Conservation (phyloP, 2,329 filamentous ascomycete genomes). For the Clarireedia sp. region DNA sequence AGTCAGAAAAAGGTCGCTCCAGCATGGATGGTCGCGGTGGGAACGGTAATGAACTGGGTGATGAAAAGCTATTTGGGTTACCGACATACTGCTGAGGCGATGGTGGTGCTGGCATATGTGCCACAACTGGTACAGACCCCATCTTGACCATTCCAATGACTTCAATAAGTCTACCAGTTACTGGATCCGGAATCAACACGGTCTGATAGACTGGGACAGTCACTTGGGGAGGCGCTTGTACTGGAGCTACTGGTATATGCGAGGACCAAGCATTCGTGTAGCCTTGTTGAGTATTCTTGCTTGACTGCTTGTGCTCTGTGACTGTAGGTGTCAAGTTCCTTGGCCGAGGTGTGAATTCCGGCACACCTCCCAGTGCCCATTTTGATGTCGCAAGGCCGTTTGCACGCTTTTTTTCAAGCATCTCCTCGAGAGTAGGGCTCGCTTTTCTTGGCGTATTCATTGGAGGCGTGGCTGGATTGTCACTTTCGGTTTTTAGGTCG, state of each 20-base stretch:
- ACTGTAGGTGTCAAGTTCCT: not conserved
- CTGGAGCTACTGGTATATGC: not conserved
- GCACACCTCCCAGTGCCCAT: not conserved
- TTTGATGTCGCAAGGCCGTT: slow-evolving; percentile 2
- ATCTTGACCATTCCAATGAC: slow-evolving; percentile 10
- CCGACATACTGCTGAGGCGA: not conserved
- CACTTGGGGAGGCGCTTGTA: not conserved
- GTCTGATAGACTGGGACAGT: not conserved
- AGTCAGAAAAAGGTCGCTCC: not conserved
- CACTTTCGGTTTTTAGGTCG: not conserved
- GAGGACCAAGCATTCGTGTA: not conserved
- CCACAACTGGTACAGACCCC: slow-evolving; percentile 9
- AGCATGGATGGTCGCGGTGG: not conserved
- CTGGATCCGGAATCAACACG: not conserved
- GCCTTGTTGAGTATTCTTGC: not conserved
- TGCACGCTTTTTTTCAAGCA: not conserved
- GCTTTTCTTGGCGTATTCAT: not conserved
- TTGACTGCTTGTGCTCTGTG: not conserved
- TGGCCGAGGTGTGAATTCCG: not conserved
- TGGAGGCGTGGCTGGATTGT: not conserved
- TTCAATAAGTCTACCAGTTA: slow-evolving; percentile 6
- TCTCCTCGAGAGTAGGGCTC: not conserved
- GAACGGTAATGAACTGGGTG: not conserved
- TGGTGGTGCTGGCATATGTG: slow-evolving; percentile 5
- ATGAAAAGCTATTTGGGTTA: not conserved